Base-by-base conservation (phyloP, 345 rosid genomes). In the Salix caprea region DNA sequence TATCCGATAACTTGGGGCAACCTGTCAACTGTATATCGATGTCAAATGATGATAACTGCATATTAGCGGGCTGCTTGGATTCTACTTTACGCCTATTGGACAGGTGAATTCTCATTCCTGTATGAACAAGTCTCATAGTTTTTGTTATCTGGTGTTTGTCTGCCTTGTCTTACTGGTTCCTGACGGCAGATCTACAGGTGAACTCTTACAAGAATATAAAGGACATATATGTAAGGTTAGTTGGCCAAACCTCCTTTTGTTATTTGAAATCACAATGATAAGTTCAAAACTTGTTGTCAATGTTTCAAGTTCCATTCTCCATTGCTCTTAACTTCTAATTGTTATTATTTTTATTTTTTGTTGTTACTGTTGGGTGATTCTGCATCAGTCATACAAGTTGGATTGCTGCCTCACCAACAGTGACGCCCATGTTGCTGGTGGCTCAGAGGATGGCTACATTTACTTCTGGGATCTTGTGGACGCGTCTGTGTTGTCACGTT, bases 401-500 rank as follows among this genome's bases (percentile, higher is more conserved):
- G 97, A 96, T 87, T 92, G 97, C 84, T 96, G 97, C 82, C 97
- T 96, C 60, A 86, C 94, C 70, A 92, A 96, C 76, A 85, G 83
- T 52, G 98, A 96, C 73, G 98, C 95, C 30, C 87, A 96, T 78
- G 90, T 96, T 67, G 83, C 90, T 65, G 90, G 98, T 79, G 99
- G 99, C 67, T 96, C 99, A 75, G 99, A 92, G 85, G 97, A 96
- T 82, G 99, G 99, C 68, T 83, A 87, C 40, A 86, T 94, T 82
- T 93, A 80, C 89, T 93, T 93, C 85, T 96, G 99, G 98, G 99
- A 96, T 86, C 85, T 96, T 79, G 99, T 93, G 0, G 97, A 96
- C 82, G 98, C 97, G 23, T 84, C 94, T 21, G 89, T 93, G 61
- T 85, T 91, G 64, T 85, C 91, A 44, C 94, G 87, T 74, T 90